phyloP scores from a whole-genome alignment of 495 filamentous ascomycete species.

The Melanomma pulvis-pyrius region DNA sequence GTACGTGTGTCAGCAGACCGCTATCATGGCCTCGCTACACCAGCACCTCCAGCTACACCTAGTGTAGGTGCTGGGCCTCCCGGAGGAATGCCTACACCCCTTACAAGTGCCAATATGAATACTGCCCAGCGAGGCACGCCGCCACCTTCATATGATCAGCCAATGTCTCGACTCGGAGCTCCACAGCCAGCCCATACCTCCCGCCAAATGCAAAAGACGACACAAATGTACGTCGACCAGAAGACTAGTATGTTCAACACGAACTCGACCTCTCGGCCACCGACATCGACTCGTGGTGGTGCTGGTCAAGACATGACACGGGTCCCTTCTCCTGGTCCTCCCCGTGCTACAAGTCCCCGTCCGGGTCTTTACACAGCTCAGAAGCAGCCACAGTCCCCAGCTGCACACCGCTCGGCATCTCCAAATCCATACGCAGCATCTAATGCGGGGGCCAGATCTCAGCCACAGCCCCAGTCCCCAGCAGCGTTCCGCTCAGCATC shows the following conservation, averaged over 20 bases:
- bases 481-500: slow-evolving; percentile 38
- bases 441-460: slow-evolving; percentile 25
- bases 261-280: slow-evolving; percentile 42
- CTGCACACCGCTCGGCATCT: slow-evolving; percentile 40
- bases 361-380: slow-evolving; percentile 47
- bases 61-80: slow-evolving; percentile 48
- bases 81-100: slow-evolving; percentile 55
- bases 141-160: slow-evolving; percentile 78
- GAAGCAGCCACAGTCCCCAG: slow-evolving; percentile 10
- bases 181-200: slow-evolving; percentile 91
- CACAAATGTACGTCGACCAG: slow-evolving; percentile 81
- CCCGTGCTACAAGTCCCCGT: slow-evolving; percentile 48
- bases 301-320: slow-evolving; percentile 35
- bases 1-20: slow-evolving; percentile 87
- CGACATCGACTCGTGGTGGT: slow-evolving; percentile 24
- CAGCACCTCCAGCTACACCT: slow-evolving; percentile 57
- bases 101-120: slow-evolving; percentile 46
- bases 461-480: slow-evolving; percentile 44
- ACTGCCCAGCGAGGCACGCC: slow-evolving; percentile 67
- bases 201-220: slow-evolving; percentile 90
- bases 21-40: slow-evolving; percentile 87
- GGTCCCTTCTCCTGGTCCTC: slow-evolving; percentile 42
- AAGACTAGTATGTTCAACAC: slow-evolving; percentile 77
- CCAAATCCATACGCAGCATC: slow-evolving; percentile 52
- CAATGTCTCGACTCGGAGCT: slow-evolving; percentile 78